Evolutionary conservation across 192 early-diverging fungal genomes (phyloP).

Genomic region (Chytriomyces sp.): DNA sequence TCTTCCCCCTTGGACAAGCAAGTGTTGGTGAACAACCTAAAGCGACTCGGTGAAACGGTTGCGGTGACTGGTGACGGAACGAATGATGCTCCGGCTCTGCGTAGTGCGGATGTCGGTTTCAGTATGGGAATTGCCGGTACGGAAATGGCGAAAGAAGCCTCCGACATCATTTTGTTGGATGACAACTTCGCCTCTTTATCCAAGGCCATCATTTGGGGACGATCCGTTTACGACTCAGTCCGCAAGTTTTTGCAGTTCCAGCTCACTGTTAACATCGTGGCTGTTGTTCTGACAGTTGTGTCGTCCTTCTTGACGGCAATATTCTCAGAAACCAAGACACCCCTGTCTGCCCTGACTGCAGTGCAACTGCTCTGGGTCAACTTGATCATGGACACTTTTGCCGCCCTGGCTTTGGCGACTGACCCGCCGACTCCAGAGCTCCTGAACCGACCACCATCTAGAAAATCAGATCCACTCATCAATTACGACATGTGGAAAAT

Average conservation of each 20-base stretch:
- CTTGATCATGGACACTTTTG: conserved; percentile 99
- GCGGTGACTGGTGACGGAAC: conserved; percentile 99
- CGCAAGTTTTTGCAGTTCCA: conserved; percentile 99
- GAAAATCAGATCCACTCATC: conserved; percentile 77
- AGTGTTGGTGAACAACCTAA: conserved; percentile 87
- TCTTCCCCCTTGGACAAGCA: conserved; percentile 95
- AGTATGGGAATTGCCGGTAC: conserved; percentile 99
- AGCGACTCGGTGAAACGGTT: conserved; percentile 84
- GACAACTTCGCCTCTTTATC: conserved; percentile 98
- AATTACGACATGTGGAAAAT: conserved; percentile 88
- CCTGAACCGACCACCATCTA: conserved; percentile 75
- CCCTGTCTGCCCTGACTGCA: conserved; percentile 81
- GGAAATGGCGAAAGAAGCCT: conserved; percentile 99
- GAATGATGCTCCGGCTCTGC: conserved; percentile 93
- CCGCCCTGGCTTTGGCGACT: conserved; percentile 94
- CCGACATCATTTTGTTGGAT: conserved; percentile 96
- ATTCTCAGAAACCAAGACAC: conserved; percentile 27
- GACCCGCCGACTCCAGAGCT: conserved; percentile 87
- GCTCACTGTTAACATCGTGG: conserved; percentile 89
- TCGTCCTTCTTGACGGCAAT: conserved; percentile 47
- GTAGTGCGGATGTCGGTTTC: conserved; percentile 95
- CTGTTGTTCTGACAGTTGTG: conserved; percentile 52
- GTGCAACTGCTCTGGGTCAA: conserved; percentile 99
- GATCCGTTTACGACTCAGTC: conserved; percentile 91
- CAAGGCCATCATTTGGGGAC: conserved; percentile 97